Percentiles rank a stretch among this genome's conserved stretches.
Conservation (phyloP, 768 basidiomycete genomes). For the Lentinus brumalis region DNA sequence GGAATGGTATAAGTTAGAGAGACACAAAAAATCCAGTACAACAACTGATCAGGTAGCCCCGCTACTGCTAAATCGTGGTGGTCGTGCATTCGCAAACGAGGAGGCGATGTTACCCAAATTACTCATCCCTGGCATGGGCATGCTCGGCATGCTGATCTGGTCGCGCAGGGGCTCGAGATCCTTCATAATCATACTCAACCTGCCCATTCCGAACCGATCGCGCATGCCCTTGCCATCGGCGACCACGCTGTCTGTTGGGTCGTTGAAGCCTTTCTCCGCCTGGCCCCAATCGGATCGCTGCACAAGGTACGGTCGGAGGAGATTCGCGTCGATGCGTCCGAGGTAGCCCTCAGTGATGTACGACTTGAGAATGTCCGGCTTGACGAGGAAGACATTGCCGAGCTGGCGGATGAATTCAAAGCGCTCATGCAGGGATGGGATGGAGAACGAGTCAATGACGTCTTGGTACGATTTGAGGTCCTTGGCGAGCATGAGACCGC, state of each 20-base stretch:
- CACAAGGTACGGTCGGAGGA: conserved; percentile 89
- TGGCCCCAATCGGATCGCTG: conserved; percentile 90
- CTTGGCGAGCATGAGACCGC: conserved; percentile 98
- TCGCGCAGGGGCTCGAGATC: conserved; percentile 78
- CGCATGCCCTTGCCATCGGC: conserved; percentile 55
- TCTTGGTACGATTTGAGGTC: conserved; percentile 98
- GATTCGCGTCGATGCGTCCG: conserved; percentile 82
- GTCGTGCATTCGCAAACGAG: conserved; percentile 17
- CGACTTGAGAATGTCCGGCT: conserved; percentile 90
- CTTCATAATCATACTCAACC: conserved; percentile 85
- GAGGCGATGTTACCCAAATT: conserved; percentile 17
- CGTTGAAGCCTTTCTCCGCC: conserved; percentile 81
- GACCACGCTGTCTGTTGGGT: conserved; percentile 44
- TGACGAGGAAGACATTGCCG: conserved; percentile 95
- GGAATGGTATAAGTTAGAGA: conserved; percentile 7
- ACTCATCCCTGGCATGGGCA: conserved; percentile 18
- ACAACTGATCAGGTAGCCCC: neutral
- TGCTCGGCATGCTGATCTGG: conserved; percentile 21
- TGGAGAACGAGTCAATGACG: conserved; percentile 75
- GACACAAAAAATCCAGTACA: too few relatives aligned
- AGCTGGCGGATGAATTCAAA: conserved; percentile 98
- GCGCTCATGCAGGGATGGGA: conserved; percentile 85
- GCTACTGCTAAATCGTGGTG: conserved; percentile 15
- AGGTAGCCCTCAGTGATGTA: conserved; percentile 95
- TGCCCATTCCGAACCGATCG: conserved; percentile 61